Evolutionary conservation across 495 filamentous ascomycete genomes (phyloP).

Genomic region (Talaromyces wortmannii): DNA sequence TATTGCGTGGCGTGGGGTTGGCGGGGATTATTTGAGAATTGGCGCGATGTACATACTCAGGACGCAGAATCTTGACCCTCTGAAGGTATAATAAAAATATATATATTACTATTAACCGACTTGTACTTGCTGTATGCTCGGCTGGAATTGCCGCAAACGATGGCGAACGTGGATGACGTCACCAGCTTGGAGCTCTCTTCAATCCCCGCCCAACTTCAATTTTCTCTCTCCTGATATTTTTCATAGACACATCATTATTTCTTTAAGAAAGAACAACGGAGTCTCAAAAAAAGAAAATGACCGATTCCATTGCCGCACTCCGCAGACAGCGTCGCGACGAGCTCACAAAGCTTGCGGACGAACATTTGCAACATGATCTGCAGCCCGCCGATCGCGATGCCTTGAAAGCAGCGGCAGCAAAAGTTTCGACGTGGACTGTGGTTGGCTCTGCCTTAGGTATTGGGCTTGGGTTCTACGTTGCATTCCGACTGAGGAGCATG

Average conservation of each 20-base stretch:
- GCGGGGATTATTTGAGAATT: slow-evolving; percentile 35
- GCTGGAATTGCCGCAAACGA: too few species aligned
- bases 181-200: too few species aligned
- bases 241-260: background rate
- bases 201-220: background rate
- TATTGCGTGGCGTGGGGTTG: slow-evolving; percentile 89
- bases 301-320: slow-evolving; percentile 49
- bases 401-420: slow-evolving; percentile 45
- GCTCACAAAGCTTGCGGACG: slow-evolving; percentile 50
- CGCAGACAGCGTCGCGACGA: slow-evolving; percentile 46
- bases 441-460: slow-evolving; percentile 55
- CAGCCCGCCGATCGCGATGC: slow-evolving; percentile 50
- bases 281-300: slow-evolving; percentile 14
- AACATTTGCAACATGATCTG: slow-evolving; percentile 59
- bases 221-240: background rate
- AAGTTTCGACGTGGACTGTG: slow-evolving; percentile 42
- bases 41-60: slow-evolving; percentile 17
- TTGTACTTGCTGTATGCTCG: too few species aligned
- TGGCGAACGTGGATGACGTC: too few species aligned
- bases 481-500: slow-evolving; percentile 46
- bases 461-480: slow-evolving; percentile 49
- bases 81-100: too few species aligned
- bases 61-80: background rate
- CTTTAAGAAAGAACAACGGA: background rate
- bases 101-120: too few species aligned